Evolutionary conservation across 179 eudicot species (phyloP).

Genomic region (Silene coronaria): DNA sequence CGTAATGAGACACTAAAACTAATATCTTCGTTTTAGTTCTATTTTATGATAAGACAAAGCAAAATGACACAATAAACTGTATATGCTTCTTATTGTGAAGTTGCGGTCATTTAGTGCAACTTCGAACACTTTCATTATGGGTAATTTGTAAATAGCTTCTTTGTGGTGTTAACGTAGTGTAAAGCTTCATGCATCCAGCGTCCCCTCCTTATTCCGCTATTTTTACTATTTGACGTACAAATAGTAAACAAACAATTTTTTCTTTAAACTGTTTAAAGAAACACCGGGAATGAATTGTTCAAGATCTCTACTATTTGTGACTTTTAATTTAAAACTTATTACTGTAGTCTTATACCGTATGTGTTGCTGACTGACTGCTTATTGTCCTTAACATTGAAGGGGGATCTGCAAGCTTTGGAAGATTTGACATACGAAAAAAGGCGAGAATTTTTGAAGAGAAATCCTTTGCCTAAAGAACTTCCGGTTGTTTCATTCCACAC

Average conservation of each 20-base stretch:
- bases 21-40: not conserved
- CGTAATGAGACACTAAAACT: not conserved
- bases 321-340: not conserved
- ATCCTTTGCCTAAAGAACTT: constrained; percentile 67
- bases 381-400: constrained; percentile 38
- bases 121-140: no score
- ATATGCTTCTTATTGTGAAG: no score
- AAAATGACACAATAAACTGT: no score
- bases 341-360: not conserved
- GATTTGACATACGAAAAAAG: constrained; percentile 84
- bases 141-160: no score
- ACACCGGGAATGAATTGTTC: not conserved
- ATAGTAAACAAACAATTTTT: not conserved
- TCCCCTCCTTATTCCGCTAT: not conserved
- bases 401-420: constrained; percentile 93
- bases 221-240: not conserved
- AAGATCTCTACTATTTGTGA: constrained; percentile 4
- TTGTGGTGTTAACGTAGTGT: not conserved
- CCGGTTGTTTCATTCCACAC: constrained; percentile 86
- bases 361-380: not conserved
- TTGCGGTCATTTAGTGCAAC: no score
- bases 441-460: constrained; percentile 58
- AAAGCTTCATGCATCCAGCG: not conserved
- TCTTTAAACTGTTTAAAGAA: not conserved
- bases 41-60: no score